Percentiles rank a stretch among this genome's conserved stretches.
phyloP scores from a whole-genome alignment of 768 basidiomycete species.

The Phaffia australis region DNA sequence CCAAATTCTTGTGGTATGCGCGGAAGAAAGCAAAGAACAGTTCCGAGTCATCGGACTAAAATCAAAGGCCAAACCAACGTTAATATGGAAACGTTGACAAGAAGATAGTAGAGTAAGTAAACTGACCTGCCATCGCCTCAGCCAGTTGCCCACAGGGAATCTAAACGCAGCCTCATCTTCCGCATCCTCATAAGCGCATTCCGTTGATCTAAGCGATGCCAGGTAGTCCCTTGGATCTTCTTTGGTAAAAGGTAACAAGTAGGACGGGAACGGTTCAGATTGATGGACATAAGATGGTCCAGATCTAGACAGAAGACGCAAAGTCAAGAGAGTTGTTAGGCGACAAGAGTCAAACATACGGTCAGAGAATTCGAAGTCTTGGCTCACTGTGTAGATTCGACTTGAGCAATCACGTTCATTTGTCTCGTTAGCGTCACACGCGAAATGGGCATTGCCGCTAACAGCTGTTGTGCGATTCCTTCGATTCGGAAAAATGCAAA shows the following conservation, averaged over 20 bases:
- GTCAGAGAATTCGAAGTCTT: neutral
- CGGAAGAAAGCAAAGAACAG: constrained; percentile 43
- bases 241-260: constrained; percentile 11
- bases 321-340: too few relatives aligned
- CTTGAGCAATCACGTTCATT: constrained; percentile 7
- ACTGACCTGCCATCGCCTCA: constrained; percentile 40
- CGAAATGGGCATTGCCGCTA: constrained; percentile 40
- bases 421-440: constrained; percentile 36
- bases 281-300: constrained; percentile 14
- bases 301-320: neutral
- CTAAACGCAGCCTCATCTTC: constrained; percentile 36
- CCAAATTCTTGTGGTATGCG: constrained; percentile 42
- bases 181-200: constrained; percentile 11
- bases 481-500: constrained; percentile 44
- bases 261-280: constrained; percentile 15
- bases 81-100: neutral
- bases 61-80: neutral
- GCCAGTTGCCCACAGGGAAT: constrained; percentile 39
- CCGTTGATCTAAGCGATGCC: neutral
- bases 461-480: constrained; percentile 41
- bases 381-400: constrained; percentile 11
- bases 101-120: neutral
- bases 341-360: neutral
- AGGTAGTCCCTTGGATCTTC: constrained; percentile 18
- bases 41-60: constrained; percentile 41